Base-by-base conservation (phyloP, 768 basidiomycete species). In the Clathrus columnatus region DNA sequence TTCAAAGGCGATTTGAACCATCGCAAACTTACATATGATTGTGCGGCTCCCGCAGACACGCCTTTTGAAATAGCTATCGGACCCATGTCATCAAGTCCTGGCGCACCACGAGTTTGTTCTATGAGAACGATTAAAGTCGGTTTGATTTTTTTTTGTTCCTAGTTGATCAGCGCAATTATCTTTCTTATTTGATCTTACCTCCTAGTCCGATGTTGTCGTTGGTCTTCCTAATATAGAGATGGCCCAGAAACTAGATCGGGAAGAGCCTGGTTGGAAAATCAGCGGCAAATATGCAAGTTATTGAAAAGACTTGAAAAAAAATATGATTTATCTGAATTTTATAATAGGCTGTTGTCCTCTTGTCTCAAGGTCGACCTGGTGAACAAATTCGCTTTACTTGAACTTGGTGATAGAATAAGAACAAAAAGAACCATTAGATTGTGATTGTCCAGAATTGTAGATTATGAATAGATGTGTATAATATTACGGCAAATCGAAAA, bases 1-100 rank as follows among this genome's bases (percentile, higher is more conserved):
- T 96, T 96, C 80, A 97, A 97, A 72, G 94, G 94, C 10, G 91
- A 93, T 65, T 72, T 95, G 23, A 95, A 95, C 70, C 91, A 94
- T 70, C 85, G 92, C 66, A 92, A 93, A 71, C 69, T 89, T 61
- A 89, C 87, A 1, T 91, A 90, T 59, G 88, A 91, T 63, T 91
- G 89, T 61, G 87, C 87, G 27, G 87, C 87, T 0, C 88, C 90
- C 1, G 82, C 86, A 7, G 83, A 85, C 58, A 94, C 91, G 6
- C 87, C 91, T 1, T 97, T 97, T 68, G 84, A 89, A 50, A 68
- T 87, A 29, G 90, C 93, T 7, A 95, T 96, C 61, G 94, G 94
- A 0, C 86, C 93, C 0, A 87, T 97, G 82, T 90, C 92, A 1
- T 89, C 79, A 61, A 78, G 86, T 2, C 76, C 91, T 18, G 94